phyloP scores from a whole-genome alignment of 2,329 filamentous ascomycete genomes.

The Ilyonectria robusta region DNA sequence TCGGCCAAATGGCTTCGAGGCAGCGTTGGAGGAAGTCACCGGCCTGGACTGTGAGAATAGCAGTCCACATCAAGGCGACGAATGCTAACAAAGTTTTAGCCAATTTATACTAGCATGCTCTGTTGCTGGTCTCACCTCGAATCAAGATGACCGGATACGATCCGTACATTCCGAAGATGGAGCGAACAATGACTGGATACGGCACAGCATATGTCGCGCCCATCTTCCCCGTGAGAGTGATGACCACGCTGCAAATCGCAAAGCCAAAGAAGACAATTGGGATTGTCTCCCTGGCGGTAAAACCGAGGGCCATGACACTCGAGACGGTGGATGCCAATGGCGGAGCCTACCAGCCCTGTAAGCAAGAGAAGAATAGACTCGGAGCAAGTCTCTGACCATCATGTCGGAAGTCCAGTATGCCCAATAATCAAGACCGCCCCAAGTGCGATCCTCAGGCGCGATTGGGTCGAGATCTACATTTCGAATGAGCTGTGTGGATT shows the following conservation, averaged over 20 bases:
- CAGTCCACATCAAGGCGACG: constrained; percentile 18
- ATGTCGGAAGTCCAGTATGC: constrained; percentile 19
- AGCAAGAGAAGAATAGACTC: constrained; percentile 1
- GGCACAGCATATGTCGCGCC: constrained; percentile 13
- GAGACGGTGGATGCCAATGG: constrained; percentile 19
- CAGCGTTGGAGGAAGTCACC: constrained; percentile 15
- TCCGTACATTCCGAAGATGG: constrained; percentile 21
- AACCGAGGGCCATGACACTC: constrained; percentile 18
- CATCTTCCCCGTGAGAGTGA: constrained; percentile 17
- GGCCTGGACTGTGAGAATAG: constrained; percentile 17
- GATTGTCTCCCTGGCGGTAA: constrained; percentile 13
- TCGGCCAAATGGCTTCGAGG: constrained; percentile 16
- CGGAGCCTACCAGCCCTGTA: constrained; percentile 1
- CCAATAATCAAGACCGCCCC: constrained; percentile 17
- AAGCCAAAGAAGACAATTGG: constrained; percentile 19
- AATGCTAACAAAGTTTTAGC: constrained; percentile 3
- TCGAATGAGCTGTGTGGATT: constrained; percentile 4
- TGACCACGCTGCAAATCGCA: constrained; percentile 11
- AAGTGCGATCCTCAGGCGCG: constrained; percentile 10
- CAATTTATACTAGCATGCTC: not conserved
- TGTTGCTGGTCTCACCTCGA: constrained; percentile 13
- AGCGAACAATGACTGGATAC: constrained; percentile 16
- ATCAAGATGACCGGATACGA: constrained; percentile 19
- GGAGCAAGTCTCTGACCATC: constrained; percentile 10
- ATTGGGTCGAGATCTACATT: constrained; percentile 13